Percentiles rank a stretch among this genome's conserved stretches.
Conservation (phyloP, 2,329 filamentous ascomycete genomes). For the Fusarium marasasianum region DNA sequence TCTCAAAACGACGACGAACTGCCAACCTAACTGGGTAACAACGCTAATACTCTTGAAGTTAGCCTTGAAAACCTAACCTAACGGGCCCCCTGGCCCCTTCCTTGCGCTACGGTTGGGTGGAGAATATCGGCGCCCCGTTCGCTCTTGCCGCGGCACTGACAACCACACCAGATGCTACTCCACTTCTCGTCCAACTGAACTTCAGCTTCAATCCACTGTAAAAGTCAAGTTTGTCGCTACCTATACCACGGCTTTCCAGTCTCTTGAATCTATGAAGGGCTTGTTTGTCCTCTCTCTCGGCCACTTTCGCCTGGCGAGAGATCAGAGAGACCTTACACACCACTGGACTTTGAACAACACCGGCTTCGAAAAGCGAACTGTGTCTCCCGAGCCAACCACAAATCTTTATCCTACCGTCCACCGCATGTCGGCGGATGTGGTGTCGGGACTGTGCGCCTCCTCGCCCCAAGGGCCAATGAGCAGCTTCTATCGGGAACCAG, state of each 20-base stretch:
- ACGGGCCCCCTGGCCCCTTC: slow-evolving; percentile 24
- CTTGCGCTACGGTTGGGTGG: slow-evolving; percentile 16
- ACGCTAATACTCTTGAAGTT: slow-evolving; percentile 3
- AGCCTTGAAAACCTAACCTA: not conserved
- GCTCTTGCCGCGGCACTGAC: slow-evolving; percentile 35
- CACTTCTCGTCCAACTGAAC: slow-evolving; percentile 3
- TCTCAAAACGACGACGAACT: slow-evolving; percentile 18
- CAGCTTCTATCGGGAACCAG: not conserved
- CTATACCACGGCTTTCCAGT: no score
- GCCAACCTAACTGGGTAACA: slow-evolving; percentile 8
- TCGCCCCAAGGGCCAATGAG: slow-evolving; percentile 38
- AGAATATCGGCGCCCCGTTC: slow-evolving; percentile 18
- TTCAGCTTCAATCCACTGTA: slow-evolving; percentile 1
- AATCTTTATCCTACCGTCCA: slow-evolving; percentile 22
- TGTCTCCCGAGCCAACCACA: slow-evolving; percentile 19
- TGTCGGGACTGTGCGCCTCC: slow-evolving; percentile 35
- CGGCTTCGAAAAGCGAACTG: slow-evolving; percentile 17
- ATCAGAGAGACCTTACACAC: not conserved
- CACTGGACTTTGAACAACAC: not conserved
- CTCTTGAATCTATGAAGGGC: not conserved
- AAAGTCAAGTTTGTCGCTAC: not conserved
- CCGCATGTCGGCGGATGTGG: slow-evolving; percentile 36
- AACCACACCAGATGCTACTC: not conserved
- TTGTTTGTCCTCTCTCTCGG: not conserved
- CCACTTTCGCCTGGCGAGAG: not conserved